phyloP scores from a whole-genome alignment of 352 stramenopile species.

The Thalassiosira hispida region DNA sequence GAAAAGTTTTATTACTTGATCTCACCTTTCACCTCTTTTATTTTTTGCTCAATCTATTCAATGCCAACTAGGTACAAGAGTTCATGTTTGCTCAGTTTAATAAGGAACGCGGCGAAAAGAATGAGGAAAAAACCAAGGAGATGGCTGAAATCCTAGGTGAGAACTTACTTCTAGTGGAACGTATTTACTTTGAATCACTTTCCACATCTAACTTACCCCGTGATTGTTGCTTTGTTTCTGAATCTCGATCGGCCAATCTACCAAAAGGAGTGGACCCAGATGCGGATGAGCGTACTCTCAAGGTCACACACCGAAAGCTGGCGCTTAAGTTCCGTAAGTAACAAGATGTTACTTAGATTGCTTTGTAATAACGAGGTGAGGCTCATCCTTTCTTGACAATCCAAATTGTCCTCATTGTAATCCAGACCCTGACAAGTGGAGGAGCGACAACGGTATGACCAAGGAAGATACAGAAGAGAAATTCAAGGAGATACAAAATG shows the following conservation, averaged over 20 bases:
- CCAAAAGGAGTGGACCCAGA: slow-evolving; percentile 38
- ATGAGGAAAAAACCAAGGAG: slow-evolving; percentile 26
- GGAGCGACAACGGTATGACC: slow-evolving; percentile 74
- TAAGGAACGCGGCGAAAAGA: slow-evolving; percentile 19
- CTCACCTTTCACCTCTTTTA: too few species aligned
- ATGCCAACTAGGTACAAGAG: too few species aligned
- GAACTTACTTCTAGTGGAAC: not conserved
- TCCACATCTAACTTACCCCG: too few species aligned
- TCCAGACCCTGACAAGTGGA: slow-evolving; percentile 90
- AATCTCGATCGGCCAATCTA: not conserved
- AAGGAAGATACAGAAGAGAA: slow-evolving; percentile 87
- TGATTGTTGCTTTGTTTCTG: not conserved
- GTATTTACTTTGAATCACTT: too few species aligned
- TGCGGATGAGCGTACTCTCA: slow-evolving; percentile 66
- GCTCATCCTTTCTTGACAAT: too few species aligned
- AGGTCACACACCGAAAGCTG: slow-evolving; percentile 91
- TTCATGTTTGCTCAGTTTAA: slow-evolving; percentile 11
- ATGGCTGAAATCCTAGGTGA: slow-evolving; percentile 73
- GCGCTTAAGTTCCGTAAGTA: slow-evolving; percentile 90
- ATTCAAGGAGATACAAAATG: slow-evolving; percentile 92
- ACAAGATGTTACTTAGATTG: too few species aligned
- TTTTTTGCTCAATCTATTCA: too few species aligned
- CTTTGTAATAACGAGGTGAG: too few species aligned
- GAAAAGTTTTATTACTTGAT: too few species aligned
- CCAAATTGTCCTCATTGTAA: not conserved